Evolutionary conservation across 2,329 filamentous ascomycete species (phyloP).

Genomic region (Aspergillus sojae): DNA sequence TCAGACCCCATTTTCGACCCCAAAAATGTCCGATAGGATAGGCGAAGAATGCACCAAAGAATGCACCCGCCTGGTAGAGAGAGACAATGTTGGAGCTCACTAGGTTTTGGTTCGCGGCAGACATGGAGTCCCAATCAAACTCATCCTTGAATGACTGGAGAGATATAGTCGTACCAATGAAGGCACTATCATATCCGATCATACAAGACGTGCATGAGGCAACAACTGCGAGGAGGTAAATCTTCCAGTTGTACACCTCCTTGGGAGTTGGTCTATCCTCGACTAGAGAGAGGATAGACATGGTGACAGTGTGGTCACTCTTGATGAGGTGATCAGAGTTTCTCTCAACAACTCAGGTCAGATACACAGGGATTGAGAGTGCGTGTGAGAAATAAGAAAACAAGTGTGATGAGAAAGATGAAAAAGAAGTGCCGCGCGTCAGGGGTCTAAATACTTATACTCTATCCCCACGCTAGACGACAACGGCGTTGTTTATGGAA

Average conservation of each 20-base stretch:
- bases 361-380: background rate
- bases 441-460: constrained; percentile 7
- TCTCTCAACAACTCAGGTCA: constrained; percentile 5
- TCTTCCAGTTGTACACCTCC: constrained; percentile 62
- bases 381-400: constrained; percentile 1
- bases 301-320: constrained; percentile 22
- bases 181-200: constrained; percentile 70
- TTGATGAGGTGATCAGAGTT: constrained; percentile 3
- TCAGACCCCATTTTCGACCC: constrained; percentile 67
- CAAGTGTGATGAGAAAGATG: constrained; percentile 6
- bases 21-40: constrained; percentile 68
- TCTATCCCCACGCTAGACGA: background rate
- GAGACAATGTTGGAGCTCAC: constrained; percentile 77
- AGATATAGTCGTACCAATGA: constrained; percentile 76
- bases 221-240: constrained; percentile 58
- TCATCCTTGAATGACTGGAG: constrained; percentile 70
- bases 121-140: constrained; percentile 63
- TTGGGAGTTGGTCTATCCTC: constrained; percentile 58
- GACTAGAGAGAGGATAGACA: constrained; percentile 44
- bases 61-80: constrained; percentile 79
- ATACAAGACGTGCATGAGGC: constrained; percentile 62
- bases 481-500: background rate
- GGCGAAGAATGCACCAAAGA: constrained; percentile 75
- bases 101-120: constrained; percentile 46
- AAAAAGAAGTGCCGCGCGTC: constrained; percentile 4